These are phyloP conservation scores for Diatrype stigma DNA, from an alignment of 2,329 filamentous ascomycete species.

Conservation along the genomic window DNA sequence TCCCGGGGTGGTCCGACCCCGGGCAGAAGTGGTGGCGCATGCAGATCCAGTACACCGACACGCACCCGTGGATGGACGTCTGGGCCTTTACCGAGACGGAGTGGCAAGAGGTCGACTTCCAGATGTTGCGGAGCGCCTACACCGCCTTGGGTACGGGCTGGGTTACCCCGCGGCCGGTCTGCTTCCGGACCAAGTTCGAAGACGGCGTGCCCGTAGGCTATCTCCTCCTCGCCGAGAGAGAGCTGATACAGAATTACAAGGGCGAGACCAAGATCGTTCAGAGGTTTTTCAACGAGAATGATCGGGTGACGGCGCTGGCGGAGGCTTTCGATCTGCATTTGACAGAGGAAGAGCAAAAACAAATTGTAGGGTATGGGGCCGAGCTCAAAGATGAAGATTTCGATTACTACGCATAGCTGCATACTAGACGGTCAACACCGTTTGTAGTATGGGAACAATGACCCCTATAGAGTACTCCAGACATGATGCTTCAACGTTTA, in stretches of 20 bases:
- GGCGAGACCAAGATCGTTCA: neutral
- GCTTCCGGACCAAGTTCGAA: neutral
- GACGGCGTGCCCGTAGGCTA: neutral
- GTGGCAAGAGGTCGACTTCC: neutral
- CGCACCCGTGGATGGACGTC: neutral
- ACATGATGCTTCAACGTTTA: neutral
- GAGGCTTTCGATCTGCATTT: neutral
- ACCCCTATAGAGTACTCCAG: no score
- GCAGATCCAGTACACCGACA: neutral
- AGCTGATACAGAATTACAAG: neutral
- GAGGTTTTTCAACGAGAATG: neutral
- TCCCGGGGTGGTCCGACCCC: neutral
- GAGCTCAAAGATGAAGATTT: neutral
- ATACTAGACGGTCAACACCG: neutral
- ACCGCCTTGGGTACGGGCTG: neutral
- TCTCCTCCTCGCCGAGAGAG: neutral
- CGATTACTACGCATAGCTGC: neutral
- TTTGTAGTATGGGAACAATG: no score
- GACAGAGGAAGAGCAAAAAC: neutral
- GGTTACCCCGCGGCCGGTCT: neutral
- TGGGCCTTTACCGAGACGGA: neutral
- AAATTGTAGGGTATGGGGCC: neutral
- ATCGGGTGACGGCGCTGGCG: neutral
- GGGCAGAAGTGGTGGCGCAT: neutral
- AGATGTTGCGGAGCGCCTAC: neutral